Base-by-base conservation (phyloP, 345 rosid species). In the Syzygium aqueum region DNA sequence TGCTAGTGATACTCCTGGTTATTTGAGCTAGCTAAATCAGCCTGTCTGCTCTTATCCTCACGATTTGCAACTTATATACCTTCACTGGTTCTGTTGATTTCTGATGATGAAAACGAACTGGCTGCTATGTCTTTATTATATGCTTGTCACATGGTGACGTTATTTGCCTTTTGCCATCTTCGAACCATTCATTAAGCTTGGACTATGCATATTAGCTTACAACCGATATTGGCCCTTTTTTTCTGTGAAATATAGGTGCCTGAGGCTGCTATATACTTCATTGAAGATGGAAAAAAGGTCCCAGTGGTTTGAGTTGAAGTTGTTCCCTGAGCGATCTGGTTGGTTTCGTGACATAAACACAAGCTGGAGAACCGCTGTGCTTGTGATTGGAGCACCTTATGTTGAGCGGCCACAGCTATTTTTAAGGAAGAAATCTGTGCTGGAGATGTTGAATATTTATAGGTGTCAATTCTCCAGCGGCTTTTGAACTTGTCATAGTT, bases 271-370 rank as follows among this genome's bases (percentile, higher is more conserved):
- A 96, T 97, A 86, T 96, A 93, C 92, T 94, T 95, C 89, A 94
- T 97, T 8, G 98, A 97, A 92, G 98, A 97, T 87, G 98, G 99
- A 54, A 96, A 93, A 91, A 96, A 95, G 92, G 96, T 97, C 77
- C 94, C 95, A 49, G 98, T 95, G 49, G 94, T 92, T 90, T 97
- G 93, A 97, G 54, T 73, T 78, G 49, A 43, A 51, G 52, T 22
- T 17, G 33, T 37, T 51, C n/a, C 25, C 15, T 15, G 7, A 84
- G 61, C 8, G 8, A 37, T 21, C 49, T 14, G 8, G 49, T 73
- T 73, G 82, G 82, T 73, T 73, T 73, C 22, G 49, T 73, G 49
- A 37, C 37, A 37, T 10, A 22, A 73, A 37, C 49, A 37, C 15
- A 73, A 37, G 46, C 82, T 25, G 49, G 82, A 73, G 82, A 40